Evolutionary conservation across 768 basidiomycete genomes (phyloP).

Genomic region (Mrakia blollopis): DNA sequence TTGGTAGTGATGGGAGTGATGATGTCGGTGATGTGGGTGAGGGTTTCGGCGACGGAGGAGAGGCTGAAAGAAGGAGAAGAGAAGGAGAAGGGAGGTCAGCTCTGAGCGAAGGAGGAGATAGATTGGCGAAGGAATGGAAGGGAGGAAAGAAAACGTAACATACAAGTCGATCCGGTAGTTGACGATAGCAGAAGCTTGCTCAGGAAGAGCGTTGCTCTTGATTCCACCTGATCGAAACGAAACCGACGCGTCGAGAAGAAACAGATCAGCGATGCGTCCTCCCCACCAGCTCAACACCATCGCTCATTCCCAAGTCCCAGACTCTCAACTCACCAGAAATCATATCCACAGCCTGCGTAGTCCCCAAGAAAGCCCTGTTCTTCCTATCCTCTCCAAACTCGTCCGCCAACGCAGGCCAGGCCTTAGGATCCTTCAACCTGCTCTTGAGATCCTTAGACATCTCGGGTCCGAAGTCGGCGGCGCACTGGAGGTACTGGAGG

Average conservation of each 20-base stretch:
- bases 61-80: conserved; percentile 25
- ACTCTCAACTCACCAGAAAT: background rate
- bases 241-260: background rate
- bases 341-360: conserved; percentile 28
- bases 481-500: conserved; percentile 28
- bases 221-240: conserved; percentile 7
- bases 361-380: conserved; percentile 21
- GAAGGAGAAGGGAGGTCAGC: too few species aligned
- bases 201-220: conserved; percentile 30
- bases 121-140: background rate
- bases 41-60: conserved; percentile 42
- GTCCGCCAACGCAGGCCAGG: conserved; percentile 20
- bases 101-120: background rate
- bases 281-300: background rate
- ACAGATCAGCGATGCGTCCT: background rate
- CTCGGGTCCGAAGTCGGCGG: conserved; percentile 17
- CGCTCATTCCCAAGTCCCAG: background rate
- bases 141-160: background rate
- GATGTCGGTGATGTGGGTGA: conserved; percentile 37
- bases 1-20: conserved; percentile 38
- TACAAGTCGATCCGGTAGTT: conserved; percentile 44
- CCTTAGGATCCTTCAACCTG: conserved; percentile 15
- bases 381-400: conserved; percentile 25
- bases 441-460: conserved; percentile 12
- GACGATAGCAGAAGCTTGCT: conserved; percentile 37